Evolutionary conservation across 2,329 filamentous ascomycete genomes (phyloP).

Genomic region (Dissoconium aciculare): DNA sequence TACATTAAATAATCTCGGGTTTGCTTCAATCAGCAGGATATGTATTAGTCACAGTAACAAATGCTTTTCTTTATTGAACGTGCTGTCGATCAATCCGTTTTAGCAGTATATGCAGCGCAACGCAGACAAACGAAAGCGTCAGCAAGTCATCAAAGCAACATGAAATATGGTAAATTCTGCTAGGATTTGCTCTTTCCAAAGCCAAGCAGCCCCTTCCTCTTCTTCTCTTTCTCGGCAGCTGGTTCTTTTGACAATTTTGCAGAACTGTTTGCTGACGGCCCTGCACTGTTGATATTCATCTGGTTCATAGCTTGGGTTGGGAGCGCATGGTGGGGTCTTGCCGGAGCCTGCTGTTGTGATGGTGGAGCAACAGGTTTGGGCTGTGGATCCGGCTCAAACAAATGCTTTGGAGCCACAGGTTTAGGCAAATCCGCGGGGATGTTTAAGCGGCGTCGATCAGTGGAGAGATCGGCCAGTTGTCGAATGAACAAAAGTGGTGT

Average conservation of each 20-base stretch:
- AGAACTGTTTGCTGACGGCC: conserved; percentile 14
- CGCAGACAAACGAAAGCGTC: no score
- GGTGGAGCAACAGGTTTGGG: conserved; percentile 38
- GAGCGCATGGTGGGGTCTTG: conserved; percentile 21
- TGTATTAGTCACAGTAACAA: no score
- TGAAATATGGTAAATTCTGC: no score
- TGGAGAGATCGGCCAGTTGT: conserved; percentile 65
- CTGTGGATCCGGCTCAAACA: conserved; percentile 58
- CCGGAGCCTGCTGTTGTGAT: conserved; percentile 5
- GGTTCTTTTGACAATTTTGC: conserved; percentile 41
- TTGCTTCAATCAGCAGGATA: no score
- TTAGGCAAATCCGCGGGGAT: conserved; percentile 68
- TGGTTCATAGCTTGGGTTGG: conserved; percentile 42
- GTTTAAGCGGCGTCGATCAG: conserved; percentile 59
- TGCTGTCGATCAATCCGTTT: no score
- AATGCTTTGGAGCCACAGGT: conserved; percentile 67
- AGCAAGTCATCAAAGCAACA: no score
- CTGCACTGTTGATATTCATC: conserved; percentile 36
- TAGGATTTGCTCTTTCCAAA: conserved; percentile 23
- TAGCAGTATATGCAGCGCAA: no score
- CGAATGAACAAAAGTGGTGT: conserved; percentile 69
- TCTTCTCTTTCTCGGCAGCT: conserved; percentile 39
- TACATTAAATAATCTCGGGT: no score
- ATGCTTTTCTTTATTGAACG: no score
- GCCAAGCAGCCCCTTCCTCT: conserved; percentile 22